A percentile compares a stretch with the other conserved stretches of the same genome.
Evolutionary conservation across 495 filamentous ascomycete species (phyloP).

Genomic region (Penicillium pancosmium): DNA sequence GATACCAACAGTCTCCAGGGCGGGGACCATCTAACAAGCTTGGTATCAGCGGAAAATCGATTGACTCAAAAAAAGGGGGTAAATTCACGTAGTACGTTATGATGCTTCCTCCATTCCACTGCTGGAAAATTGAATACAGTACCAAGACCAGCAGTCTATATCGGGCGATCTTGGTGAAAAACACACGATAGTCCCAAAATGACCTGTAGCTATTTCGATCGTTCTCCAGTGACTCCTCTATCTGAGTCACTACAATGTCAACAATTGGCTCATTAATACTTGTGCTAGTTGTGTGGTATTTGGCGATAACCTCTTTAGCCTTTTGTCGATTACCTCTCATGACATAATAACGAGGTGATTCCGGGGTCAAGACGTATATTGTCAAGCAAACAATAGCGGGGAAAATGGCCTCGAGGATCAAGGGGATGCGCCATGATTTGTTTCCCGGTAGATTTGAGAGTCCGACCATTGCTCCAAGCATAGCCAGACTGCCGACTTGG

Average conservation of each 20-base stretch:
- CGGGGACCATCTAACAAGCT: slow-evolving; percentile 36
- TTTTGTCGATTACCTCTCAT: slow-evolving; percentile 38
- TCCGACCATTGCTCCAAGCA: slow-evolving; percentile 41
- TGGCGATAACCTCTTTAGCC: slow-evolving; percentile 38
- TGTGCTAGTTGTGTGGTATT: slow-evolving; percentile 42
- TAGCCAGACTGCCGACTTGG: slow-evolving; percentile 42
- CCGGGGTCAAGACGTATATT: slow-evolving; percentile 42
- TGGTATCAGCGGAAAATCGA: slow-evolving; percentile 6
- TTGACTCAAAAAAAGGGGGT: neutral
- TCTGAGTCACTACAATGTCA: slow-evolving; percentile 40
- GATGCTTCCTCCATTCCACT: slow-evolving; percentile 49
- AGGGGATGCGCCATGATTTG: slow-evolving; percentile 38
- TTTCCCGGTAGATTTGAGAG: slow-evolving; percentile 31
- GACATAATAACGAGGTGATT: slow-evolving; percentile 46
- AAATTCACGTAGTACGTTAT: slow-evolving; percentile 42
- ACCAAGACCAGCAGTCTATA: slow-evolving; percentile 40
- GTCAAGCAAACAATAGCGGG: slow-evolving; percentile 41
- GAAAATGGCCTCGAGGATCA: slow-evolving; percentile 43
- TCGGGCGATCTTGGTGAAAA: slow-evolving; percentile 37
- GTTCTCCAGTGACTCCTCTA: slow-evolving; percentile 42
- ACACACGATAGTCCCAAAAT: slow-evolving; percentile 44
- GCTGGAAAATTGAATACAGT: slow-evolving; percentile 47
- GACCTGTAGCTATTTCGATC: slow-evolving; percentile 27
- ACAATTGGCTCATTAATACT: slow-evolving; percentile 43
- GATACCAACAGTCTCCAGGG: slow-evolving; percentile 39